These are phyloP conservation scores for Eremothecium gossypii DNA, from an alignment of 1,139 yeast species.

Conservation along the genomic window DNA sequence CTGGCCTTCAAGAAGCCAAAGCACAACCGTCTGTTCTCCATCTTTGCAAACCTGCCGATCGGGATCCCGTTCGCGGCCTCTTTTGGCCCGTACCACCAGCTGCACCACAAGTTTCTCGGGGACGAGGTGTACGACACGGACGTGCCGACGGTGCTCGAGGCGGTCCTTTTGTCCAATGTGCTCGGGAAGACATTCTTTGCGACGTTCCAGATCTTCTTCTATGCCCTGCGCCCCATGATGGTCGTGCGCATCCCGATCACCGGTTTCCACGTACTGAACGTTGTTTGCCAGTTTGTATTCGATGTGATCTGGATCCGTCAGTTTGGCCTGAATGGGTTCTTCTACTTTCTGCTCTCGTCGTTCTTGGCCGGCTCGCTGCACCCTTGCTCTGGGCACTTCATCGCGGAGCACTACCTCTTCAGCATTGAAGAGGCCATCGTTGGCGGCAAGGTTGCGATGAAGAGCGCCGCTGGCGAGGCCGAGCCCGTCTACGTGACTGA, in stretches of 20 bases:
- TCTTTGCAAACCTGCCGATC: conserved; percentile 72
- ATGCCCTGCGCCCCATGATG: conserved; percentile 85
- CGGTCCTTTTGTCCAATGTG: conserved; percentile 59
- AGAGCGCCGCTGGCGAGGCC: conserved; percentile 8
- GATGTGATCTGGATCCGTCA: conserved; percentile 47
- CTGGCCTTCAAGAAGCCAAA: conserved; percentile 73
- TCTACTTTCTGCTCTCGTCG: conserved; percentile 65
- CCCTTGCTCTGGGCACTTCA: conserved; percentile 92
- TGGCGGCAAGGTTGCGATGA: conserved; percentile 11
- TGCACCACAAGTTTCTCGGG: conserved; percentile 89
- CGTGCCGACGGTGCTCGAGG: conserved; percentile 73
- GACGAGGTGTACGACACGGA: conserved; percentile 80
- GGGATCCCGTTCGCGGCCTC: conserved; percentile 89
- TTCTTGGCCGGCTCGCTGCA: conserved; percentile 87
- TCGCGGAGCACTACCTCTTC: conserved; percentile 84
- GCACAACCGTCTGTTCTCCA: conserved; percentile 68
- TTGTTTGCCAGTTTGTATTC: conserved; percentile 48
- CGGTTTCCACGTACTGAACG: conserved; percentile 60
- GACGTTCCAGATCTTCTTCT: conserved; percentile 78
- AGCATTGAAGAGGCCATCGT: conserved; percentile 11
- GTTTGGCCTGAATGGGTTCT: conserved; percentile 58
- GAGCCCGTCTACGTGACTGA: conserved; percentile 8
- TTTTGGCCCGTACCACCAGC: conserved; percentile 83
- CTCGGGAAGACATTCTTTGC: conserved; percentile 89
- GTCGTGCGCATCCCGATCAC: conserved; percentile 69